Base-by-base conservation (phyloP, 805 yeast genomes). In the Kluyveromyces starmeri region DNA sequence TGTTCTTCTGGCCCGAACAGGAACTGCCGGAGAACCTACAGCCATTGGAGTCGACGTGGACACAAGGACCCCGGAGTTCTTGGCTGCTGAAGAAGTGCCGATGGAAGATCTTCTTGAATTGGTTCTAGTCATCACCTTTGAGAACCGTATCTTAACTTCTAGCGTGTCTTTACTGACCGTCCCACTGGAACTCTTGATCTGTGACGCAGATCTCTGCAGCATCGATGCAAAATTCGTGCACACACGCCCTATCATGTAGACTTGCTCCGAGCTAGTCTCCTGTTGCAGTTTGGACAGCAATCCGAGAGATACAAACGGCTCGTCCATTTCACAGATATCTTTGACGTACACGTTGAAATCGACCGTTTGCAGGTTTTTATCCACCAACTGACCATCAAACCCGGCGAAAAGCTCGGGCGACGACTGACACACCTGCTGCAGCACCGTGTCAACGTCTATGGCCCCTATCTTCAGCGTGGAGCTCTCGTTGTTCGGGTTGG, bases 241-340 rank as follows among this genome's bases (percentile, higher is more conserved):
- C n/a, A 58, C 58, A 22, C 61, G 50, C 2, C 63, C 63, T 8
- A 58, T 50, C 14, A 55, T 42, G 12, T 44, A 35, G 9, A 36
- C 43, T 13, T 32, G 28, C 9, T 40, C 45, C 1, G 43, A 10
- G n/a, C 27, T 12, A 7, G 27, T 4, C 25, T 37, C 45, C 17
- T 37, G 39, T 44, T 53, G 51, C 45, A 58, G 53, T 23, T 50
- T 48, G 2, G 61, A 56, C 15, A 58, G 39, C 15, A 58, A 37
- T 1, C 63, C 63, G 18, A 52, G 39, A 30, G 61, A 55, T 0
- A 58, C 63, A 34, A 53, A 43, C 6, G 63, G 63, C 39, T 58
- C 63, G 32, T 53, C 58, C 12, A 40, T 35, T 28, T 58, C 63
- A 32, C 58, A 48, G 10, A 55, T 46, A 35, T 58, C 63, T 25